Percentiles rank a stretch among this genome's conserved stretches.
These are phyloP conservation scores for Periconia digitata DNA, from an alignment of 2,329 filamentous ascomycete species.

Conservation along the genomic window DNA sequence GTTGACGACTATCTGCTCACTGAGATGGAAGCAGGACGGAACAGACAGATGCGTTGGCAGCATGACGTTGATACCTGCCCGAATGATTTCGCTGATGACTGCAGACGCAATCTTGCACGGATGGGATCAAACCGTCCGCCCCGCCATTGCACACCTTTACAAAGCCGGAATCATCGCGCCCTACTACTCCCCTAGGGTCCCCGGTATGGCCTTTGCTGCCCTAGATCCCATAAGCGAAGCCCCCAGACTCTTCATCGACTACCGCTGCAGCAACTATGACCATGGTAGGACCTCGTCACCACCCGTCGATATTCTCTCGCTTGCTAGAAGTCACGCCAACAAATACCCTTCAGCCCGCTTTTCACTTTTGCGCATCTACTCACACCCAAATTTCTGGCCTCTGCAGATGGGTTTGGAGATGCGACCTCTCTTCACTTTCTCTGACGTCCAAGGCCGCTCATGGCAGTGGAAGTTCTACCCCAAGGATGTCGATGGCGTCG, in stretches of 20 bases:
- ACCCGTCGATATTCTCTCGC: conserved; percentile 32
- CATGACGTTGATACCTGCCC: conserved; percentile 20
- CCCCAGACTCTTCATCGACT: conserved; percentile 52
- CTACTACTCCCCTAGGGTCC: conserved; percentile 27
- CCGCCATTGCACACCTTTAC: conserved; percentile 50
- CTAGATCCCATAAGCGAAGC: conserved; percentile 35
- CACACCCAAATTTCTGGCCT: conserved; percentile 53
- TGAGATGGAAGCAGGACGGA: too few relatives aligned
- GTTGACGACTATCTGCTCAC: too few relatives aligned
- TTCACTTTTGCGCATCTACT: conserved; percentile 51
- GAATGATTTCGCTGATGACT: conserved; percentile 43
- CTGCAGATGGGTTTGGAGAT: conserved; percentile 48
- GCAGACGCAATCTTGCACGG: conserved; percentile 36
- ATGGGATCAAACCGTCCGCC: conserved; percentile 46
- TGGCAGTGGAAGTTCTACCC: conserved; percentile 54
- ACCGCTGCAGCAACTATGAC: conserved; percentile 35
- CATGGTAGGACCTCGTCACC: conserved; percentile 37
- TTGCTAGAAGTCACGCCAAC: conserved; percentile 33
- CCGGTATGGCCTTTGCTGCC: conserved; percentile 43
- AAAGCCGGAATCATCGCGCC: conserved; percentile 48
- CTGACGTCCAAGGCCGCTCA: conserved; percentile 45
- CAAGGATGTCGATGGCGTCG: conserved; percentile 49
- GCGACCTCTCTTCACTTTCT: conserved; percentile 42
- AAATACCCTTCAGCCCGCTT: conserved; percentile 39
- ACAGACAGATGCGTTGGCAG: too few relatives aligned